Evolutionary conservation across 2,329 filamentous ascomycete species (phyloP).

Genomic region (Trichoderma lentiforme): DNA sequence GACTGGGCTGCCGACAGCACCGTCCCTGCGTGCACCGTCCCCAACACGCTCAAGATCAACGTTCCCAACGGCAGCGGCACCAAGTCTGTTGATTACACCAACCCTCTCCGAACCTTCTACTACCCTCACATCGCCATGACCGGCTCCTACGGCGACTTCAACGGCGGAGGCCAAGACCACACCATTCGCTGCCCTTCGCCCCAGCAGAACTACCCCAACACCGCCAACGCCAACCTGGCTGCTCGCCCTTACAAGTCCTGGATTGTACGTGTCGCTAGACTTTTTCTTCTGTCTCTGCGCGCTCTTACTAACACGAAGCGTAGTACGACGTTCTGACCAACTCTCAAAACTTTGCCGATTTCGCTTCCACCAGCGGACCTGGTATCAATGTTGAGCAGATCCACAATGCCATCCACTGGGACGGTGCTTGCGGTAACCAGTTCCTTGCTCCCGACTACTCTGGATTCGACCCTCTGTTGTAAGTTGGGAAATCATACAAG

Average conservation of each 20-base stretch:
- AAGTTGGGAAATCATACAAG: conserved; percentile 18
- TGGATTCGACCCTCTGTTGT: conserved; percentile 47
- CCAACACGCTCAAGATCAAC: conserved; percentile 37
- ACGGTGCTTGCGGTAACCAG: conserved; percentile 39
- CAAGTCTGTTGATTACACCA: conserved; percentile 38
- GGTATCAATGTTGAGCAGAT: conserved; percentile 43
- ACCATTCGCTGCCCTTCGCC: conserved; percentile 41
- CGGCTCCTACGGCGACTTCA: conserved; percentile 37
- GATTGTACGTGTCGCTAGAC: conserved; percentile 35
- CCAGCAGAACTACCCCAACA: conserved; percentile 36
- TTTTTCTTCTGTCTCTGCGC: neutral
- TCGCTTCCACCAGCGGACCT: conserved; percentile 33
- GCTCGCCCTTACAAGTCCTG: conserved; percentile 37
- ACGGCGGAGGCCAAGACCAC: conserved; percentile 29
- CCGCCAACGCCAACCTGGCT: conserved; percentile 37
- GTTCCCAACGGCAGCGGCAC: conserved; percentile 37
- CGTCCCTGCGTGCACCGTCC: conserved; percentile 42
- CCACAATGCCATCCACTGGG: conserved; percentile 43
- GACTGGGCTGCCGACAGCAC: conserved; percentile 47
- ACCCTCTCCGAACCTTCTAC: conserved; percentile 51
- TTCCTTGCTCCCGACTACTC: conserved; percentile 40
- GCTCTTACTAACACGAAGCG: conserved; percentile 14
- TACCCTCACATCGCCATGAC: conserved; percentile 43
- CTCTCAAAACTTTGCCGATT: conserved; percentile 34
- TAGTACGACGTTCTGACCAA: conserved; percentile 44